Conservation (phyloP, 1,284 basidiomycete species). For the Melanopsichium pennsylvanicum region DNA sequence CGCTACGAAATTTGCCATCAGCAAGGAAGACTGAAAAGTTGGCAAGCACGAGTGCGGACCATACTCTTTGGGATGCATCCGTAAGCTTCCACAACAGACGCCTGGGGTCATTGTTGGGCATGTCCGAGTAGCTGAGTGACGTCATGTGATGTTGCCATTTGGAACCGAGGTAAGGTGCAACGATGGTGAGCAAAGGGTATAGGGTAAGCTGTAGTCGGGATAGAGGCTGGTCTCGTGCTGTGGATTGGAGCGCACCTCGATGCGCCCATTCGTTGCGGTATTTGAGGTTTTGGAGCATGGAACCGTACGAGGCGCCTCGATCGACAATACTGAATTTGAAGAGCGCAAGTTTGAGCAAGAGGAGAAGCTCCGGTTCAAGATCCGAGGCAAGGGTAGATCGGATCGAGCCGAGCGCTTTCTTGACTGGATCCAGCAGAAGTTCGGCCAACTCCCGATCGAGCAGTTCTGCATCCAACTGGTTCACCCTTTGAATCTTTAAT, state of each 20-base stretch:
- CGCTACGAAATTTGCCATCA: constrained; percentile 87
- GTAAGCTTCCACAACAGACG: constrained; percentile 77
- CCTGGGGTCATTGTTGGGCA: constrained; percentile 67
- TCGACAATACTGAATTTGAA: constrained; percentile 87
- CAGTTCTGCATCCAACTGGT: constrained; percentile 89
- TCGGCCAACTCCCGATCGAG: constrained; percentile 88
- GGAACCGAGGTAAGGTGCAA: constrained; percentile 80
- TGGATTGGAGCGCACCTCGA: constrained; percentile 43
- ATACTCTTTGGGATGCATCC: constrained; percentile 74
- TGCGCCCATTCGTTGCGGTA: constrained; percentile 66
- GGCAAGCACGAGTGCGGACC: constrained; percentile 72
- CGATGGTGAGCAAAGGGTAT: constrained; percentile 78
- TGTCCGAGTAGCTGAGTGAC: constrained; percentile 85
- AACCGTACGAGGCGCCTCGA: constrained; percentile 84
- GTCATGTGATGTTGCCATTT: constrained; percentile 79
- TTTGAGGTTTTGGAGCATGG: constrained; percentile 83
- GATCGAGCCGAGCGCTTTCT: constrained; percentile 71
- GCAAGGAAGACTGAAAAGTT: constrained; percentile 86
- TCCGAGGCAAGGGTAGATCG: constrained; percentile 74
- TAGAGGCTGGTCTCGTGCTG: constrained; percentile 53
- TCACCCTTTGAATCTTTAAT: constrained; percentile 72
- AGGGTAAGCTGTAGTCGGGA: constrained; percentile 62
- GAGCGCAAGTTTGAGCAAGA: constrained; percentile 79
- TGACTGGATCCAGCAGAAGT: constrained; percentile 83
- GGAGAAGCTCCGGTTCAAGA: constrained; percentile 81